Evolutionary conservation across 495 filamentous ascomycete genomes (phyloP), one percentile per base, ranked within the genome.

Genomic region (Neurospora sp.): DNA sequence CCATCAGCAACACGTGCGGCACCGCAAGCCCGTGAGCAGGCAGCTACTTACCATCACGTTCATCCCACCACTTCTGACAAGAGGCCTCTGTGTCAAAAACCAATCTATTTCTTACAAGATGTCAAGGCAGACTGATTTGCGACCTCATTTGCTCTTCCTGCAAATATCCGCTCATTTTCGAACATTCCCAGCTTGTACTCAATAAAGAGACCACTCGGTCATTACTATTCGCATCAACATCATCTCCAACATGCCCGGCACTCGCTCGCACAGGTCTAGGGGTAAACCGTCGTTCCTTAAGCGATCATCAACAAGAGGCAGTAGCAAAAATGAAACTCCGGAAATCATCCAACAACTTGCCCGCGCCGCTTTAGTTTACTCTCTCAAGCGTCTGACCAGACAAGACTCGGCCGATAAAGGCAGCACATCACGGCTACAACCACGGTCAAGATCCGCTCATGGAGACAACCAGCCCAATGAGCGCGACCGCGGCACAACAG

Each of bases 351-450:
- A 74, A 12, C 74, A 76, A 16, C 70, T 79, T 22, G 75, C 75
- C 70, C 75, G 75, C 20, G 76, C 75, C 4, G 76, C 71, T n/a
- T 75, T 79, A 1, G 69, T 77, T 4, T 79, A 75, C 72, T 70
- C 74, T 4, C 73, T 79, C 22, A 74, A 69, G n/a, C 73, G 73
- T 31, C 71, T 79, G 7, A 72, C 59, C 40, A 59, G 68, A n/a
- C 69, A 65, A 48, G 44, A 70, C 71, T 70, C 38, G 27, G 37
- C 40, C 40, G 40, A 69, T 20, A 74, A 69, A 35, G 22, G 22
- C 1, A 68, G 40, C 20, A 68, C 53, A 72, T 38, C 22, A 59
- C 20, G 45, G 65, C 37, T 44, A 59, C 7, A 17, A 35, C 53
- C 7, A 3, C 12, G 27, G 12, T 65, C 27, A 38, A 68, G 17